Conservation (phyloP, 441 rosid species). For the Corymbia citriodora region DNA sequence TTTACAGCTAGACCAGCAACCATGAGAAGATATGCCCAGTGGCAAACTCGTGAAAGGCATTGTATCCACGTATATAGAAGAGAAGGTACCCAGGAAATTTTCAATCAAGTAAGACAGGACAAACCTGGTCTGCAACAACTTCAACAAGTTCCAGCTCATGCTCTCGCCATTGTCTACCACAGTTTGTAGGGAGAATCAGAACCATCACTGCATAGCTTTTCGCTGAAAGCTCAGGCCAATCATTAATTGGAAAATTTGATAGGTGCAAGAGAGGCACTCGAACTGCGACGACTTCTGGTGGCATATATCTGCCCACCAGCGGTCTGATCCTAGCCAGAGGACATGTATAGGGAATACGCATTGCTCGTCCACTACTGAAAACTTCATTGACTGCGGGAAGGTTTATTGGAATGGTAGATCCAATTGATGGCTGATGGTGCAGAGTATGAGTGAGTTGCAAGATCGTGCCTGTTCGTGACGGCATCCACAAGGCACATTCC, state of each 20-base stretch:
- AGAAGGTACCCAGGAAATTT: background rate
- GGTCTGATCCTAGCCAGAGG: slow-evolving; percentile 75
- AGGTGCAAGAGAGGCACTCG: slow-evolving; percentile 86
- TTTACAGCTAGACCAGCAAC: background rate
- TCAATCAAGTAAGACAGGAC: background rate
- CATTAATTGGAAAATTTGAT: slow-evolving; percentile 74
- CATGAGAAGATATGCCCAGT: background rate
- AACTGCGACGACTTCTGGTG: slow-evolving; percentile 84
- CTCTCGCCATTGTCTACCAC: slow-evolving; percentile 82
- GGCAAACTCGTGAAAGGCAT: background rate
- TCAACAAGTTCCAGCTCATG: slow-evolving; percentile 94
- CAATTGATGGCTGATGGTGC: slow-evolving; percentile 53
- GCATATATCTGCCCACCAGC: slow-evolving; percentile 47
- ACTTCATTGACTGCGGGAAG: slow-evolving; percentile 55
- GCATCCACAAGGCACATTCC: slow-evolving; percentile 98
- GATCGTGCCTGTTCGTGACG: slow-evolving; percentile 51
- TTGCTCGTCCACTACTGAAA: slow-evolving; percentile 56
- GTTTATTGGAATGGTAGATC: slow-evolving; percentile 51
- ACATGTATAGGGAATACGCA: slow-evolving; percentile 61
- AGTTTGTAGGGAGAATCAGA: slow-evolving; percentile 75
- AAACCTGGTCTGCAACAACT: slow-evolving; percentile 94
- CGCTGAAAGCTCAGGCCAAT: slow-evolving; percentile 78
- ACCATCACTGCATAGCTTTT: slow-evolving; percentile 85
- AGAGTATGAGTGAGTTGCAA: slow-evolving; percentile 77
- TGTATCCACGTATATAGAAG: background rate